Evolutionary conservation across 2,329 filamentous ascomycete genomes (phyloP).

Genomic region (Diaporthe sp.): DNA sequence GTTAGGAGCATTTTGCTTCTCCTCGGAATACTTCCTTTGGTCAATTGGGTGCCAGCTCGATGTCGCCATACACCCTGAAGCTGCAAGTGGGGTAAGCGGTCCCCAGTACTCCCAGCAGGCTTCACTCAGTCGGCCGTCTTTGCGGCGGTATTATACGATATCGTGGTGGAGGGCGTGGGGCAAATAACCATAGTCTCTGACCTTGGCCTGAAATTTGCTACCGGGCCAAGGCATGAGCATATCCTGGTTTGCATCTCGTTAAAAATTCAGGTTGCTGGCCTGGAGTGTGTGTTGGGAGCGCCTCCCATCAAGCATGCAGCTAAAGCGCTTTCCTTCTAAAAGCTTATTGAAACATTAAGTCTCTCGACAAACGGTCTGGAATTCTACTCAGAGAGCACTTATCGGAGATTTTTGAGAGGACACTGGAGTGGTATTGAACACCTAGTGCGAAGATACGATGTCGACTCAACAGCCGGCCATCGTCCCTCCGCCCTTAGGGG

Average conservation of each 20-base stretch:
- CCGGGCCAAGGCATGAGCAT: neutral
- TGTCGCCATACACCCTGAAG: slow-evolving; percentile 28
- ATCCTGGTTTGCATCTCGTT: neutral
- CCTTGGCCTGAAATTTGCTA: neutral
- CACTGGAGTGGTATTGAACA: too few relatives aligned
- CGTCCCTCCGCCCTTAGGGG: neutral
- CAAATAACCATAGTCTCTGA: neutral
- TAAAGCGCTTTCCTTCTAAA: neutral
- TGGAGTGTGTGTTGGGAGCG: neutral
- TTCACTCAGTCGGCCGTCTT: neutral
- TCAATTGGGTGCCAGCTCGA: neutral
- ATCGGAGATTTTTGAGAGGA: neutral
- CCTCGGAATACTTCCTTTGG: slow-evolving; percentile 1
- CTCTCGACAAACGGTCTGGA: too few relatives aligned
- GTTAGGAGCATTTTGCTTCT: neutral
- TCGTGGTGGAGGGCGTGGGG: neutral
- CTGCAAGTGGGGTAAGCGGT: neutral
- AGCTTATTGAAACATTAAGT: neutral
- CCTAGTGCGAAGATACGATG: neutral
- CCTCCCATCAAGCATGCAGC: neutral
- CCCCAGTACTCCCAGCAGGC: neutral
- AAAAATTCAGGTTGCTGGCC: neutral
- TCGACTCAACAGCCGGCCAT: neutral
- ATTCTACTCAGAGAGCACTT: too few relatives aligned
- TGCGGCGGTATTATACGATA: neutral